These are phyloP conservation scores for Cordyceps cateniannulata DNA, from an alignment of 2,329 filamentous ascomycete species.

Conservation along the genomic window DNA sequence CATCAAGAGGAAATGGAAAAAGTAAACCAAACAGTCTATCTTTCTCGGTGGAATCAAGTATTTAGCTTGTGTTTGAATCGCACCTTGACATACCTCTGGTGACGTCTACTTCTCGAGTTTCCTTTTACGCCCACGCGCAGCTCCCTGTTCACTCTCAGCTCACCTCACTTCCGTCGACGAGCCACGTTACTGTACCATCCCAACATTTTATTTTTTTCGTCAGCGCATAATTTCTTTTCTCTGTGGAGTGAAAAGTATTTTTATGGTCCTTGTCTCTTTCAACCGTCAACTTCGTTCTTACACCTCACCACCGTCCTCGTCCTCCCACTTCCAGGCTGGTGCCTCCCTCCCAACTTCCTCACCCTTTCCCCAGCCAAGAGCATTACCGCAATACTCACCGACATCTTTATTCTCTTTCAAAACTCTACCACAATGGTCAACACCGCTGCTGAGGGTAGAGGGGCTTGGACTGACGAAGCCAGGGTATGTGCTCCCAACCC, in stretches of 20 bases:
- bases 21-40: neutral
- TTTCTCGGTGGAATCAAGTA: neutral
- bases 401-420: neutral
- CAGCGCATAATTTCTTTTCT: neutral
- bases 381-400: neutral
- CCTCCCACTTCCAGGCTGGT: neutral
- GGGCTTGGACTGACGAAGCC: conserved; percentile 7
- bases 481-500: neutral
- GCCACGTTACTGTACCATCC: neutral
- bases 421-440: neutral
- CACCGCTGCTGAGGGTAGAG: neutral
- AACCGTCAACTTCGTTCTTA: neutral
- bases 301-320: neutral
- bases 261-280: neutral
- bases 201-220: neutral
- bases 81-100: neutral
- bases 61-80: neutral
- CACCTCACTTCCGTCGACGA: neutral
- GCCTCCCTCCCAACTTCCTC: neutral
- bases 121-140: neutral
- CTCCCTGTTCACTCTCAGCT: neutral
- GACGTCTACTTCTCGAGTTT: neutral
- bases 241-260: neutral
- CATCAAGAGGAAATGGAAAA: neutral
- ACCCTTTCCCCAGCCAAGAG: neutral